Evolutionary conservation across 306 rosid species (phyloP), one percentile per base, ranked within the genome.

Genomic region (Prunus fruticosa): DNA sequence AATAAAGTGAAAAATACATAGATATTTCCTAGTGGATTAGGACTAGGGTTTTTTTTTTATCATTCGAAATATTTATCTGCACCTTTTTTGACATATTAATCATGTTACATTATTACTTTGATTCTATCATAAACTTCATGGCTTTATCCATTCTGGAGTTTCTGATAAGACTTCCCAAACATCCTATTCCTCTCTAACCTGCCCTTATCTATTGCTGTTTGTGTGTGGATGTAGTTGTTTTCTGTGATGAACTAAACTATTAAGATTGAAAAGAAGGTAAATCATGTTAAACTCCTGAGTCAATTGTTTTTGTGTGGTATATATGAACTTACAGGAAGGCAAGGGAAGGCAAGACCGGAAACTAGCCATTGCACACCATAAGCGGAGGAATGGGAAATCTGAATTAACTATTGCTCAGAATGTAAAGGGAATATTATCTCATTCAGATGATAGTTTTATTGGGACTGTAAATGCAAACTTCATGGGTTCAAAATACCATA

Each of bases 321-420:
- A 6, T 62, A 64, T 7, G 11, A 32, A n/a, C 20, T 80, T 60
- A 18, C 80, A 91, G 98, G 98, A 95, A 89, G 98, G 98, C 20
- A 85, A 88, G 72, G 98, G 97, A 69, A 77, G 96, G 63, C 93
- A 89, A 86, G 93, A 92, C 65, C 77, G 97, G 84, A 95, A 95
- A 71, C 88, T 95, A 20, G 97, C 96, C 1, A 88, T 95, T 28
- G 98, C 97, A 23, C 79, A 67, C 74, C 90, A 88, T 78, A 88
- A 62, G 75, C 82, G 98, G 46, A 84, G 84, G 3, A 86, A 78
- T 14, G 98, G 96, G 13, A 88, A 79, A 69, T 89, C 97, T 12
- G 91, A 75, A 45, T 89, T 88, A 78, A 77, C 61, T 5, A 23
- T 94, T 34, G 96, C 96, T 74, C 96, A 89, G 82, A 89, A 80